A percentile compares a stretch with the other conserved stretches of the same genome.
These are phyloP conservation scores for Toxoplasma gondii DNA, from an alignment of 169 alveolate species.

Conservation along the genomic window DNA sequence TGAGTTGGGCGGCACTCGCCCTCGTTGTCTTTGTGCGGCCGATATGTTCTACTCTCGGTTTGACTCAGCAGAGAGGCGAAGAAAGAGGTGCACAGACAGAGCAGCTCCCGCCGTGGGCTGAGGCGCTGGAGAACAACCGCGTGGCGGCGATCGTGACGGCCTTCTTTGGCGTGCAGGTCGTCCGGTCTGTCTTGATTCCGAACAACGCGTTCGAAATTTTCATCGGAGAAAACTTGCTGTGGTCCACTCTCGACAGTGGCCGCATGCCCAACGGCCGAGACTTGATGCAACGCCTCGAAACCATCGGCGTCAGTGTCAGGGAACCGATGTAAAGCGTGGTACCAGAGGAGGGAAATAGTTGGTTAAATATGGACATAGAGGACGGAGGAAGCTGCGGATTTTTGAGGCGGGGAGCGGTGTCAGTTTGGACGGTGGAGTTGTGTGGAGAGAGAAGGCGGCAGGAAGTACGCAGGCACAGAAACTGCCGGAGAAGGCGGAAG, in stretches of 20 bases:
- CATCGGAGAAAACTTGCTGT: slow-evolving; percentile 33
- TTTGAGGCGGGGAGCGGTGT: no score
- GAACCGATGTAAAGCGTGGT: not conserved
- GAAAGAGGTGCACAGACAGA: not conserved
- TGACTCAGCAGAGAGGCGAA: not conserved
- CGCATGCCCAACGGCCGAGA: slow-evolving; percentile 47
- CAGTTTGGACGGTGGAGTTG: no score
- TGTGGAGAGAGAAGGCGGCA: no score
- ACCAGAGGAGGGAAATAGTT: not conserved
- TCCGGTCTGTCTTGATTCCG: slow-evolving; percentile 33
- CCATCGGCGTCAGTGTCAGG: slow-evolving; percentile 39
- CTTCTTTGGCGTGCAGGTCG: slow-evolving; percentile 29
- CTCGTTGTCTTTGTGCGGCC: slow-evolving; percentile 24
- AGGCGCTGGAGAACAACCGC: slow-evolving; percentile 44
- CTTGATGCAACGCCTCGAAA: slow-evolving; percentile 11
- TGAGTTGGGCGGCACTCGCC: slow-evolving; percentile 38
- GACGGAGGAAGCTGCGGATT: no score
- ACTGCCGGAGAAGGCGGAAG: no score
- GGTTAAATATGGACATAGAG: no score
- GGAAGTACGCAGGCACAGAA: no score
- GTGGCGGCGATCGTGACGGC: slow-evolving; percentile 1
- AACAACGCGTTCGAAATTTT: slow-evolving; percentile 55
- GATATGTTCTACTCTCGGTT: not conserved
- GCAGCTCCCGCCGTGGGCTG: not conserved
- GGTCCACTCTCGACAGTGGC: slow-evolving; percentile 45